Base-by-base conservation (phyloP, 257 asterid genomes). In the Nemophila menziesii region DNA sequence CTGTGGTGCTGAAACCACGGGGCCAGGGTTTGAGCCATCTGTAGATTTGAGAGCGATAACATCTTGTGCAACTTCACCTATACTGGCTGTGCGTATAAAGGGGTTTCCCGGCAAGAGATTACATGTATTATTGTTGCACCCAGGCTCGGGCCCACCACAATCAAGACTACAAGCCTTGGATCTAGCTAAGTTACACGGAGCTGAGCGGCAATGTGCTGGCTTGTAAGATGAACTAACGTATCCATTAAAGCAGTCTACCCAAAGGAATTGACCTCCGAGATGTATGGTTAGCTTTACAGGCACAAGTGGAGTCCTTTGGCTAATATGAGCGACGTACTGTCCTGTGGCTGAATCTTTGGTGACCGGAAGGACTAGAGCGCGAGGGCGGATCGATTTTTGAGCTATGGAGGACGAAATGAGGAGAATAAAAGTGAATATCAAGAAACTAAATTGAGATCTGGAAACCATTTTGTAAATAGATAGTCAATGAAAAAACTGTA, bases 101-200 rank as follows among this genome's bases (percentile, higher is more conserved):
- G 58, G 9, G 14, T 64, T 64, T 43, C 44, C 55, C 42, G 72
- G 43, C 19, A 66, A 45, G 16, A 52, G 44, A 41, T 60, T 33
- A 16, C 79, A 73, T 0, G 82, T 59, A 41, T 73, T 53, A 39
- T 73, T 66, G 36, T 67, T 73, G 61, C 86, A 73, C 0, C 82
- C 78, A 1, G 78, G 73, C 24, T 37, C 43, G 1, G 74, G 79
- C n/a, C 52, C 50, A 11, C 43, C 54, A 57, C 46, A 50, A 17
- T 79, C 71, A 2, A 44, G 13, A n/a, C 43, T 74, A 20, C 80
- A 75, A 0, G 56, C 44, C 0, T 3, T 17, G 3, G 77, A 48
- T 39, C 51, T 44, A 12, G 72, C 77, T 2, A 70, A 55, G 2
- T 37, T 43, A 37, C 87, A 77, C 16, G 51, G 64, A 1, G 68